A percentile compares a stretch with the other conserved stretches of the same genome.
phyloP scores from a whole-genome alignment of 1,139 yeast genomes.

The Yamadazyma diddensiae region DNA sequence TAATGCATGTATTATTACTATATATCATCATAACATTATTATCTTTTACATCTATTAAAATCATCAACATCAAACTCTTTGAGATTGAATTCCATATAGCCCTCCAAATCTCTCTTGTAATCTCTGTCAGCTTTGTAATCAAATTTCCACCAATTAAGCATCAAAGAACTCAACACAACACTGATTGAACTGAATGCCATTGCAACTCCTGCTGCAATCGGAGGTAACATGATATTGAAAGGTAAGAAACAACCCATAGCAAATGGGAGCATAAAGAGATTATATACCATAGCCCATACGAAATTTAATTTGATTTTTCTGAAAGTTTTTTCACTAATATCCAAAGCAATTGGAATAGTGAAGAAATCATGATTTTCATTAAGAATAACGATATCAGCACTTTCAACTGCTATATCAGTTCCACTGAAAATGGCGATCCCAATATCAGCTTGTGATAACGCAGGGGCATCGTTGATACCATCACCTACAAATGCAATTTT shows the following conservation, averaged over 20 bases:
- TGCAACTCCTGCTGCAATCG: slow-evolving; percentile 89
- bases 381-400: slow-evolving; percentile 85
- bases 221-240: slow-evolving; percentile 72
- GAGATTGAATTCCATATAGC: slow-evolving; percentile 26
- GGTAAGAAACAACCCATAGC: slow-evolving; percentile 92
- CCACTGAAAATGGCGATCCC: slow-evolving; percentile 93
- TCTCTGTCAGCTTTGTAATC: slow-evolving; percentile 18
- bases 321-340: slow-evolving; percentile 70
- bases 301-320: slow-evolving; percentile 75
- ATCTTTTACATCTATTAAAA: slow-evolving; percentile 22
- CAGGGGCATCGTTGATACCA: slow-evolving; percentile 97
- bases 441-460: slow-evolving; percentile 80
- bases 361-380: slow-evolving; percentile 42
- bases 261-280: slow-evolving; percentile 84
- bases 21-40: too few species aligned
- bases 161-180: slow-evolving; percentile 78
- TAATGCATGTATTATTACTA: too few species aligned
- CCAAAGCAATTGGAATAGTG: slow-evolving; percentile 72
- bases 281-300: slow-evolving; percentile 83
- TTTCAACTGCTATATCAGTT: slow-evolving; percentile 93
- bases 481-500: slow-evolving; percentile 90
- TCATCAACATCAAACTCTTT: slow-evolving; percentile 29
- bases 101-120: slow-evolving; percentile 22
- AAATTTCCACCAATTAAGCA: slow-evolving; percentile 64
- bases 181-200: slow-evolving; percentile 93